Evolutionary conservation across 2,329 filamentous ascomycete genomes (phyloP), one percentile per base, ranked within the genome.

Genomic region (Tolypocladium capitatum): DNA sequence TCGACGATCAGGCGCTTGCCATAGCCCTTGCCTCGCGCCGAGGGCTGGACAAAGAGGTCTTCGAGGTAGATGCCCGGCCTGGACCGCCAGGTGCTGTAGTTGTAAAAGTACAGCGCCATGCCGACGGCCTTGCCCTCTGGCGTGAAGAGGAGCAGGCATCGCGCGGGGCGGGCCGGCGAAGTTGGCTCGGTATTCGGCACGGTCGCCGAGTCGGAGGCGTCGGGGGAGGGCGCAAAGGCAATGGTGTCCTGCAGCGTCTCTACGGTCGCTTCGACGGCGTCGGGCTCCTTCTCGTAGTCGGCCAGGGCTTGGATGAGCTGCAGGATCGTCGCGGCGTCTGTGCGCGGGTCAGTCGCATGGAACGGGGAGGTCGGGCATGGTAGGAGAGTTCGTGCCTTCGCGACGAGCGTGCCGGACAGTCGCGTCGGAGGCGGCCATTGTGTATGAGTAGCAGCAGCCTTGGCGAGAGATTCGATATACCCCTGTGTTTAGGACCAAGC

Each of bases 81-180:
- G n/a, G 85, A 79, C 9, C 85, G 79, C 92, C 92, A 97, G 0
- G 91, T 96, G 60, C 83, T 88, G 68, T 95, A 97, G 68, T 91
- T 97, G 73, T 91, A 89, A 65, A 94, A 97, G 69, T 89, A 96
- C 36, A 96, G 68, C 1, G 89, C 89, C 77, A 96, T 87, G 43
- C 84, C 88, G 0, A 80, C 85, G 0, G 64, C 63, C 35, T 68
- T 60, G 11, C 70, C 65, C 6, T 68, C 64, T 11, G 71, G 66
- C 21, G 74, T 67, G 55, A 73, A 72, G 47, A 91, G 67, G 10
- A 94, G 67, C 32, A 94, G 73, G 45, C 86, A 91, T 51, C 87
- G 84, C 18, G 89, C 85, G 30, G 83, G 86, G n/a, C 69, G 70
- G 5, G 65, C 57, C 2, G 76, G 63, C 1, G 75, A 70, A 45